Evolutionary conservation across 2,329 filamentous ascomycete genomes (phyloP), one percentile per base, ranked within the genome.

Genomic region (Dactylonectria estremocensis): DNA sequence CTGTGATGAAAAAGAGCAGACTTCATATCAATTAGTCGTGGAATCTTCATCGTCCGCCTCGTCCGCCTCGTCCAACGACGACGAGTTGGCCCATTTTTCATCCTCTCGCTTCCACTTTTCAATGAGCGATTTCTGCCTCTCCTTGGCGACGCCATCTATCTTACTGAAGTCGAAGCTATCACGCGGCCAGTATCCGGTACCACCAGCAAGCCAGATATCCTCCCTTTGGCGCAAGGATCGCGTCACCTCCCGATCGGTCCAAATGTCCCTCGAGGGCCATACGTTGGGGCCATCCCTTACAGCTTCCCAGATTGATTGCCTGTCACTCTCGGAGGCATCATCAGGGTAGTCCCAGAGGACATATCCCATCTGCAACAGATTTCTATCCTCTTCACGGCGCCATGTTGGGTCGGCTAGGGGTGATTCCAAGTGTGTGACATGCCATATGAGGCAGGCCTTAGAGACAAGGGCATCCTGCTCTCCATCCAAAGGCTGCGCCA

Each of bases 101-200:
- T n/a, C 40, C n/a, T 18, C 14, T 7, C 8, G 40, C 9, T 52
- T 13, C 57, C 57, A 60, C 20, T 18, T 52, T 1, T 37, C 14
- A 20, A 60, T 60, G 1, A 60, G 18, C 6, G 8, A 3, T 35
- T 60, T 31, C 33, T 60, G 31, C 57, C 13, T 40, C 9, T 52
- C 22, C 9, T 60, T 45, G 5, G 18, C 14, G 9, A 60, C 10
- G 4, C 57, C 57, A 5, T 18, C 20, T 18, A 52, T 52, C 8
- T 45, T 16, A 20, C 33, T 52, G 13, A 60, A 60, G 31, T 60
- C 57, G 18, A 40, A 52, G 20, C 35, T 5, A n/a, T n/a, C 33
- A 28, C 45, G 46, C 16, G 33, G 31, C 57, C 57, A 60, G 31
- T 60, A 60, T 8, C 57, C 46, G 2, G 2, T 5, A 2, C 57